A percentile compares a stretch with the other conserved stretches of the same genome.
Evolutionary conservation across 192 early-diverging fungal species (phyloP).

Genomic region (Pecoramyces ruminantium): DNA sequence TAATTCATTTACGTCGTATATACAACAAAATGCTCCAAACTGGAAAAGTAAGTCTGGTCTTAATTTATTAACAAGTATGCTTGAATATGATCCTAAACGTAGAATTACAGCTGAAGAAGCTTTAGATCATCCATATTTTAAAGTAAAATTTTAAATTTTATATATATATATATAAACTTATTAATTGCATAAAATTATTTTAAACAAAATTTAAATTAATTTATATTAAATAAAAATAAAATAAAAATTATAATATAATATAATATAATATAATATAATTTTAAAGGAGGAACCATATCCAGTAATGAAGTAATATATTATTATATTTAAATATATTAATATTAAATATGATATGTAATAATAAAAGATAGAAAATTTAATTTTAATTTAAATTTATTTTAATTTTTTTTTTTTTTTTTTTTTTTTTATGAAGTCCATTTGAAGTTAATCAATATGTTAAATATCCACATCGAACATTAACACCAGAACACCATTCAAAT

Average conservation of each 20-base stretch:
- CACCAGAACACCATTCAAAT: background rate
- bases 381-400: no score
- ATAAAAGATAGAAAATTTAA: no score
- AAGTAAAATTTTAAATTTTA: no score
- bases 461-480: background rate
- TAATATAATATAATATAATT: no score
- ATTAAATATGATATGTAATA: no score
- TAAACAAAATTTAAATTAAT: no score
- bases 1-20: background rate
- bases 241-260: no score
- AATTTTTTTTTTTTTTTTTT: no score
- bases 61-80: background rate
- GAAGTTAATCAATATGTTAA: background rate
- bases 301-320: slow-evolving; percentile 10
- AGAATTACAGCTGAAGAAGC: slow-evolving; percentile 88
- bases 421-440: background rate
- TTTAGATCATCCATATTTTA: slow-evolving; percentile 77
- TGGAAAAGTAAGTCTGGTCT: background rate
- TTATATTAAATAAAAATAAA: no score
- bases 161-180: no score
- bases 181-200: no score
- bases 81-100: slow-evolving; percentile 57
- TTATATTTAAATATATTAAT: no score
- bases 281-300: slow-evolving; percentile 17
- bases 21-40: background rate